Percentiles rank a stretch among this genome's conserved stretches.
Conservation (phyloP, 108 stramenopile species). For the Cyclostephanos invisitatus region DNA sequence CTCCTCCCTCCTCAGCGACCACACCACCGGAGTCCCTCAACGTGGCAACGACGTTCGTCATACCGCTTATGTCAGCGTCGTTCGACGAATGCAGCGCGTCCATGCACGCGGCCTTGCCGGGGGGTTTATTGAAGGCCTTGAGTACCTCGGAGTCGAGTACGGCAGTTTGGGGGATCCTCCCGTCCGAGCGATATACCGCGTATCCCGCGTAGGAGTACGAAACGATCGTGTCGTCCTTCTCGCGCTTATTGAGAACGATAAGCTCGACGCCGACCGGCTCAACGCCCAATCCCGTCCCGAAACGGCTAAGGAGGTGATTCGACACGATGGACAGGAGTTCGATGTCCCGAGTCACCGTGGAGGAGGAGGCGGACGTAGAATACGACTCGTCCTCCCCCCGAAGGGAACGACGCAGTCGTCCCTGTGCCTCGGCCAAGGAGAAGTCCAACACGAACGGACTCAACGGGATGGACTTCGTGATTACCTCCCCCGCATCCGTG, state of each 20-base stretch:
- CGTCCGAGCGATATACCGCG: neutral
- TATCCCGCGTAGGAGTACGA: neutral
- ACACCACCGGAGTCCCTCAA: neutral
- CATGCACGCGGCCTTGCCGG: slow-evolving; percentile 2
- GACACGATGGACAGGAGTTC: slow-evolving; percentile 11
- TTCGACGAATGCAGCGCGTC: slow-evolving; percentile 7
- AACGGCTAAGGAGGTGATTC: neutral
- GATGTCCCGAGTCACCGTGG: neutral
- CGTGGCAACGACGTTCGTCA: neutral
- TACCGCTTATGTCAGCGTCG: neutral
- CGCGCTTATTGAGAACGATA: neutral
- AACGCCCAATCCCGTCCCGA: neutral
- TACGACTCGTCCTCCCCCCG: neutral
- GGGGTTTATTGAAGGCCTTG: neutral
- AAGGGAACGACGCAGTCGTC: neutral
- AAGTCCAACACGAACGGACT: neutral
- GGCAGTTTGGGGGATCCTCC: neutral
- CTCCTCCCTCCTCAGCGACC: neutral
- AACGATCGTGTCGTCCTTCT: neutral
- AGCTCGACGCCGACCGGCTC: slow-evolving; percentile 1
- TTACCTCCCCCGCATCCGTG: neutral
- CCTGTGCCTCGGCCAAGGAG: neutral
- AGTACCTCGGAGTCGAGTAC: neutral
- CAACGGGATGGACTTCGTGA: neutral
- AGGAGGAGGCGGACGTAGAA: too few species aligned